A percentile compares a stretch with the other conserved stretches of the same genome.
These are phyloP conservation scores for Ogataea nitratoaversa DNA, from an alignment of 805 yeast species.

Conservation along the genomic window DNA sequence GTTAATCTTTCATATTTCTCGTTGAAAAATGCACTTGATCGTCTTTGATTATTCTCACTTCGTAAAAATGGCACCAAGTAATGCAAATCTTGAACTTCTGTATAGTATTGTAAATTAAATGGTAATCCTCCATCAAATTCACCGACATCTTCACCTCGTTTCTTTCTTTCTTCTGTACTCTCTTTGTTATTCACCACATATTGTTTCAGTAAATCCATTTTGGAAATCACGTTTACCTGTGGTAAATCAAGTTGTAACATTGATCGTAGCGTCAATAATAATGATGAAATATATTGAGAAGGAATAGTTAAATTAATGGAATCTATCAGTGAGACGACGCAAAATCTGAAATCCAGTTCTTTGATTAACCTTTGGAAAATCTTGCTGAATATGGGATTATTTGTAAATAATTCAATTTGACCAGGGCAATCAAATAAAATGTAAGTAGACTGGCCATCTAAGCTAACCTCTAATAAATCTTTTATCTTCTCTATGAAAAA, in stretches of 20 bases:
- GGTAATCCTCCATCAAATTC: conserved; percentile 64
- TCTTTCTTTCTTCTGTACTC: conserved; percentile 15
- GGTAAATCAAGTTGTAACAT: conserved; percentile 94
- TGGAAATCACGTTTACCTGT: conserved; percentile 87
- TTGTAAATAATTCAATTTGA: conserved; percentile 92
- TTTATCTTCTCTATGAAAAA: conserved; percentile 54
- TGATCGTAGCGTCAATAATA: conserved; percentile 76
- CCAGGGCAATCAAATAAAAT: conserved; percentile 91
- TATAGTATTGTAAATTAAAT: conserved; percentile 77
- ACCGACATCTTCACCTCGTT: conserved; percentile 10
- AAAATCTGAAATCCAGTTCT: conserved; percentile 62
- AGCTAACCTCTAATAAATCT: conserved; percentile 41
- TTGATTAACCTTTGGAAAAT: conserved; percentile 66
- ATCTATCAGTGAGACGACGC: conserved; percentile 85
- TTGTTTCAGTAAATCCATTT: conserved; percentile 73
- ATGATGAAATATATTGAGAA: conserved; percentile 79
- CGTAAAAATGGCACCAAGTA: conserved; percentile 65
- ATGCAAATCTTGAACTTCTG: conserved; percentile 83
- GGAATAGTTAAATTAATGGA: conserved; percentile 79
- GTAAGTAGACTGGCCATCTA: conserved; percentile 50
- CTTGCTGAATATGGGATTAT: conserved; percentile 65
- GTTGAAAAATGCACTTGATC: conserved; percentile 51
- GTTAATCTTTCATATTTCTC: conserved; percentile 55
- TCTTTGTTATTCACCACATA: conserved; percentile 34
- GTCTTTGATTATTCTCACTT: conserved; percentile 63